These are phyloP conservation scores for Phytophthora idaei DNA, from an alignment of 352 stramenopile species.

Conservation along the genomic window DNA sequence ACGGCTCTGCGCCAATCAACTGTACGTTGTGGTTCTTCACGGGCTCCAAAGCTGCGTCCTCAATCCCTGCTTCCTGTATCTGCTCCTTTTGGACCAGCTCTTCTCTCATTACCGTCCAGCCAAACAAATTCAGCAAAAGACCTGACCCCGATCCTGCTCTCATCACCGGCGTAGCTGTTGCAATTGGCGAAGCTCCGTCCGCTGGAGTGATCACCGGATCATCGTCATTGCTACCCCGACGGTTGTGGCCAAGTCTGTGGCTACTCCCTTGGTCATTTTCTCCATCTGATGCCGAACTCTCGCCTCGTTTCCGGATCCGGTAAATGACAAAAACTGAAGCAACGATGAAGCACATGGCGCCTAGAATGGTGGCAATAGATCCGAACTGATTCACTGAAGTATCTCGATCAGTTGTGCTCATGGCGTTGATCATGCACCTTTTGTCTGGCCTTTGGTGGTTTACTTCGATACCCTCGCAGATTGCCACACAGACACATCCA, in stretches of 20 bases:
- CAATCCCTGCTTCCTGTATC: slow-evolving; percentile 36
- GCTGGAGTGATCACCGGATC: slow-evolving; percentile 33
- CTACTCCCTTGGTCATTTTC: slow-evolving; percentile 18
- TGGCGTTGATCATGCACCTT: slow-evolving; percentile 42
- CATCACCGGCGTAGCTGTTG: slow-evolving; percentile 36
- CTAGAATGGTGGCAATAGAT: slow-evolving; percentile 43
- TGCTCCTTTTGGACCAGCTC: slow-evolving; percentile 64
- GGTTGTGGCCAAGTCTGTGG: slow-evolving; percentile 14
- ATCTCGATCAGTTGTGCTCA: slow-evolving; percentile 32
- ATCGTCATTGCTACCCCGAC: slow-evolving; percentile 34
- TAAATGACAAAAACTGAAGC: slow-evolving; percentile 59
- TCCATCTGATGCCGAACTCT: slow-evolving; percentile 26
- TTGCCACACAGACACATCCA: slow-evolving; percentile 49
- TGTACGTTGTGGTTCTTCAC: slow-evolving; percentile 52
- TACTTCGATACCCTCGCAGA: slow-evolving; percentile 41
- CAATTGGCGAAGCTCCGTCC: slow-evolving; percentile 35
- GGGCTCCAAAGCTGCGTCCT: slow-evolving; percentile 43
- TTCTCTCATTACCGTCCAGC: slow-evolving; percentile 59
- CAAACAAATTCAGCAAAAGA: slow-evolving; percentile 57
- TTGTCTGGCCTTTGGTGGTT: slow-evolving; percentile 27
- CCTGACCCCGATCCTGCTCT: slow-evolving; percentile 32
- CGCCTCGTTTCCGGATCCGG: slow-evolving; percentile 44
- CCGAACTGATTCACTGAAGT: slow-evolving; percentile 24
- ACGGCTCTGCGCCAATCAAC: slow-evolving; percentile 48
- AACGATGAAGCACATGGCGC: slow-evolving; percentile 54